Evolutionary conservation across 176 grass and related monocot genomes (phyloP), one percentile per base, ranked within the genome.

Genomic region (Elaeis guineensis): DNA sequence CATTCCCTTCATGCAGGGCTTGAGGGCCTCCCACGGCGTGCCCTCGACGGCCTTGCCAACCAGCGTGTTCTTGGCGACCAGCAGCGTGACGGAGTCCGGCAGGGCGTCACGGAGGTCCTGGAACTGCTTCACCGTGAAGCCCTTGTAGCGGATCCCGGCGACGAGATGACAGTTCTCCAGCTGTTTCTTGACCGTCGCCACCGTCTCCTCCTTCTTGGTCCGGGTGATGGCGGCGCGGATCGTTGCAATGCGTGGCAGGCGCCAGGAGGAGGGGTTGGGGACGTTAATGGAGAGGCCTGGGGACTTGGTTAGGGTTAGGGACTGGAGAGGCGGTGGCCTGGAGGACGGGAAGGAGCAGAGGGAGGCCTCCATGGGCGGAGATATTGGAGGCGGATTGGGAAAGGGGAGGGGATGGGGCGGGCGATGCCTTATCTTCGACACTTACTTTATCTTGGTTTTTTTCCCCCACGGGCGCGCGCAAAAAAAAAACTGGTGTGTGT

Each of bases 11-110:
- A 86, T 82, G 71, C 81, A 90, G 11, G 87, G 92, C 5, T 75
- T 67, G 4, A 91, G 79, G 52, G 72, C 69, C 75, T 79, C 92
- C 92, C 87, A 91, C 26, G 79, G 67, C n/a, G 84, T 91, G 22
- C 93, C 93, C 19, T 79, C 81, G 23, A 91, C 77, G 14, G 81
- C 87, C 59, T 83, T 89, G 48, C 77, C 84, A 21, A 97, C 61
- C 32, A 91, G 81, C 35, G 93, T 86, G 84, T 97, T 97, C 75
- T 97, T 97, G 0, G 93, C 82, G 54, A 97, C 87, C 52, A 89
- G 44, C 29, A 91, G 84, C 69, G 77, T 75, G 59, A 77, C 71
- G 49, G 78, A 65, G 7, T 73, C 17, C 0, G 92, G 92, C 0
- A 97, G 83, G 44, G 69, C 69, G 52, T 69, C 74, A 17, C 92